phyloP scores from a whole-genome alignment of 768 basidiomycete genomes.

The Candolleomyces efflorescens region DNA sequence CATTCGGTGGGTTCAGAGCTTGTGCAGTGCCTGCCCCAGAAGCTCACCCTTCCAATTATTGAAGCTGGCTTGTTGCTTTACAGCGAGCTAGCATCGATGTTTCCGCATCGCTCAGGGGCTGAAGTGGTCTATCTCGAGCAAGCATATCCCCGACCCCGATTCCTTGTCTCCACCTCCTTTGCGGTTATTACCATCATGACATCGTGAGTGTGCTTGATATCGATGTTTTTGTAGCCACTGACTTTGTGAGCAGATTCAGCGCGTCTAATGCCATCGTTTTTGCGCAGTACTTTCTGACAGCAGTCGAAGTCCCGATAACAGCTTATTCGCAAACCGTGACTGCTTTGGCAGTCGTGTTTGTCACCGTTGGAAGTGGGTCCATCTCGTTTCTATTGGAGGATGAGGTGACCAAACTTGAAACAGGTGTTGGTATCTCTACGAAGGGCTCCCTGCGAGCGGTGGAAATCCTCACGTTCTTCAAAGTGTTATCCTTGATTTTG shows the following conservation, averaged over 20 bases:
- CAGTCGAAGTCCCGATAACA: conserved; percentile 27
- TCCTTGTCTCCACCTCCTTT: conserved; percentile 39
- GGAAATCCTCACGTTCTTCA: conserved; percentile 26
- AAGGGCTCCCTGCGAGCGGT: conserved; percentile 30
- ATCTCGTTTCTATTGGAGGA: background rate
- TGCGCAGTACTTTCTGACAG: conserved; percentile 33
- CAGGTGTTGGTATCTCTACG: conserved; percentile 31
- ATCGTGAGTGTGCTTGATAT: conserved; percentile 21
- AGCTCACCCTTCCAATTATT: background rate
- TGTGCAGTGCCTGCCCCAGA: background rate
- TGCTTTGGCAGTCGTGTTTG: conserved; percentile 20
- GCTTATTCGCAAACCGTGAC: conserved; percentile 21
- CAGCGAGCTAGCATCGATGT: conserved; percentile 43
- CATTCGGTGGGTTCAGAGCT: conserved; percentile 20
- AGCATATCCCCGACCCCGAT: conserved; percentile 39
- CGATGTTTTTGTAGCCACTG: background rate
- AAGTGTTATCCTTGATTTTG: conserved; percentile 27
- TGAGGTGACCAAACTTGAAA: background rate
- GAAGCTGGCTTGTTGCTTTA: conserved; percentile 34
- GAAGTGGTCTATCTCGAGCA: conserved; percentile 47
- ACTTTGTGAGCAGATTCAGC: conserved; percentile 19
- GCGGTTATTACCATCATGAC: conserved; percentile 34
- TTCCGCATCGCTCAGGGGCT: conserved; percentile 44
- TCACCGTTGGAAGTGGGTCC: conserved; percentile 22
- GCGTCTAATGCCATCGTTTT: conserved; percentile 33